Evolutionary conservation across 192 early-diverging fungal genomes (phyloP).

Genomic region (Gorgonomyces haynaldii): DNA sequence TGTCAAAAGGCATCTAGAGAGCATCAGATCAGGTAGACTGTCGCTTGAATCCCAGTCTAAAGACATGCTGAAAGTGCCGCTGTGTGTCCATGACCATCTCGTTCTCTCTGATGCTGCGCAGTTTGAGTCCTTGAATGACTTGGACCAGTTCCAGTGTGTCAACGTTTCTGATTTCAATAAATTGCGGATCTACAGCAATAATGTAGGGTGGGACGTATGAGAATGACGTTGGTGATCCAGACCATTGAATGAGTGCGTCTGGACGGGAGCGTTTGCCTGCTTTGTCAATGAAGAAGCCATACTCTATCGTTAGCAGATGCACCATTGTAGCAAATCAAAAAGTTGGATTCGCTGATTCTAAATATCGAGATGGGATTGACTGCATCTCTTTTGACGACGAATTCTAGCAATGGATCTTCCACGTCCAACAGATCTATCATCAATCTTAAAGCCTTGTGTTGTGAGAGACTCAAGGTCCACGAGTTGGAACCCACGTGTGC

Average conservation of each 20-base stretch:
- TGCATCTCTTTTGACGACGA: slow-evolving; percentile 67
- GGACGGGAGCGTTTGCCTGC: slow-evolving; percentile 60
- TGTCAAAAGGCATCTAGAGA: too few relatives aligned
- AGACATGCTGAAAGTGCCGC: too few relatives aligned
- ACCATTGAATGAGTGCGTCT: slow-evolving; percentile 79
- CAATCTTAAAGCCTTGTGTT: slow-evolving; percentile 46
- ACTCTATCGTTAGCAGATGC: slow-evolving; percentile 44
- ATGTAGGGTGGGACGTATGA: slow-evolving; percentile 73
- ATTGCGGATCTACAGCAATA: slow-evolving; percentile 76
- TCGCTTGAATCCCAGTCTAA: too few relatives aligned
- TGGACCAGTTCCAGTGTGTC: slow-evolving; percentile 59
- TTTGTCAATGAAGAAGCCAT: slow-evolving; percentile 86
- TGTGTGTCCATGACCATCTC: too few relatives aligned
- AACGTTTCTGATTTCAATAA: slow-evolving; percentile 81
- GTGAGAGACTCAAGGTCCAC: slow-evolving; percentile 73
- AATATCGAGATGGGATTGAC: slow-evolving; percentile 74
- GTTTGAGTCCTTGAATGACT: too few relatives aligned
- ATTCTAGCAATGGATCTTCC: slow-evolving; percentile 61
- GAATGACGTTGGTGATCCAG: slow-evolving; percentile 74
- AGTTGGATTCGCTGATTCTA: slow-evolving; percentile 60
- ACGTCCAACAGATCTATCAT: slow-evolving; percentile 65
- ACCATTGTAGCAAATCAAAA: slow-evolving; percentile 88
- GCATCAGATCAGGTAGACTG: too few relatives aligned
- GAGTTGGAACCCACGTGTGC: slow-evolving; percentile 84
- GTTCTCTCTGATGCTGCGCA: too few relatives aligned